Base-by-base conservation (phyloP, 352 stramenopile genomes). In the Halophytophthora polymorphica region DNA sequence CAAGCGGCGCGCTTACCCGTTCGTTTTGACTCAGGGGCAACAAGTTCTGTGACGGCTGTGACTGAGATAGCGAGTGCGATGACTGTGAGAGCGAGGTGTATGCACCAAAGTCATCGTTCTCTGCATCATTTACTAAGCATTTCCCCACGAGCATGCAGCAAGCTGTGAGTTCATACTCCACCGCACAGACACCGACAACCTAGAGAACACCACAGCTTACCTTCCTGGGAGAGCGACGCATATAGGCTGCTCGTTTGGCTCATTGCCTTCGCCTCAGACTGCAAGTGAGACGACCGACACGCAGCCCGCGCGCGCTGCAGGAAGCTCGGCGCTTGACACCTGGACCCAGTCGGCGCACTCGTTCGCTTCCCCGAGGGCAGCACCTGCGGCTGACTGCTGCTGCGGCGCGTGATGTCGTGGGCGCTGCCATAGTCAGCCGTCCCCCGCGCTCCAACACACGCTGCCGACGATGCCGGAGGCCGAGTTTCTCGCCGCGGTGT, bases 21-120 rank as follows among this genome's bases (percentile, higher is more conserved):
- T 58, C 43, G 37, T 74, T 59, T 33, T 74, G 62, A 31, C 54
- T 69, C 41, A 47, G 59, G 6, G 46, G 55, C 11, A 70, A 41
- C 56, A 69, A 59, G 22, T 66, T 63, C 22, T 69, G 64, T 15
- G 68, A 66, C 40, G n/a, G n/a, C n/a, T n/a, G n/a, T n/a, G n/a
- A n/a, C n/a, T 73, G 69, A 7, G 56, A 61, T 33, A 66, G 62
- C n/a, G 58, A 71, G 33, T 66, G 62, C 7, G 64, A 69, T 13
- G 65, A 72, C 56, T 82, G 71, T 17, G 73, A 80, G 31, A 74
- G 64, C 10, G 71, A 78, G 22, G 60, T 67, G 34, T 64, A 64
- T 17, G 56, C 58, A 41, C 61, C 69, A 44, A 54, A 56, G 33
- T 71, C 48, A 12, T 81, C 67, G 43, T 62, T 56, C 11, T 61